These are phyloP conservation scores for Mycena rebaudengoi DNA, from an alignment of 768 basidiomycete genomes.

Conservation along the genomic window DNA sequence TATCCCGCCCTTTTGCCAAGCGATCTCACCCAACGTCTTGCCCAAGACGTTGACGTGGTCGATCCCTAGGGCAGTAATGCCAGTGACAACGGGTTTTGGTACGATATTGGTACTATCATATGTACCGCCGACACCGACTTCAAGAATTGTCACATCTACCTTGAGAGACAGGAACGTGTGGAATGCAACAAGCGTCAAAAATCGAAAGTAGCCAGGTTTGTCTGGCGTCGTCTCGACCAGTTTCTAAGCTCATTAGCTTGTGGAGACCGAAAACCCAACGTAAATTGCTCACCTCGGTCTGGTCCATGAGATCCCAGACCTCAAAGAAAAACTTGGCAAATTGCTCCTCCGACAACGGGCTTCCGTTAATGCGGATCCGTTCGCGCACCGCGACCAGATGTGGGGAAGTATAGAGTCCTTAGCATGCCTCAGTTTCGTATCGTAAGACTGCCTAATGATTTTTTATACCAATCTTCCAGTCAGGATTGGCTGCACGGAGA, in stretches of 20 bases:
- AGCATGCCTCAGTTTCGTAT: neutral
- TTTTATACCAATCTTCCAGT: constrained; percentile 83
- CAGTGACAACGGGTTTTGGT: constrained; percentile 88
- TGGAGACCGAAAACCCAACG: neutral
- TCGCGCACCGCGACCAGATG: constrained; percentile 96
- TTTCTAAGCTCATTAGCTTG: constrained; percentile 44
- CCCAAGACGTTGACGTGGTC: constrained; percentile 92
- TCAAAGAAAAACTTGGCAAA: constrained; percentile 96
- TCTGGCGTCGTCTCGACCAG: constrained; percentile 58
- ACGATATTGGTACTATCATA: constrained; percentile 98
- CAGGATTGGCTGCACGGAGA: constrained; percentile 74
- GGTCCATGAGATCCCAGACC: constrained; percentile 87
- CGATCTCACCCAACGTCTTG: constrained; percentile 88
- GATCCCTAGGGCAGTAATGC: constrained; percentile 89
- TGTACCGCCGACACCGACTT: constrained; percentile 95
- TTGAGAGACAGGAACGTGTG: constrained; percentile 86
- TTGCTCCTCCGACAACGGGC: constrained; percentile 84
- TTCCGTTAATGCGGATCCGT: constrained; percentile 92
- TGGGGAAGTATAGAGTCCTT: constrained; percentile 96
- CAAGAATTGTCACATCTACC: constrained; percentile 91
- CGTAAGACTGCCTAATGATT: neutral
- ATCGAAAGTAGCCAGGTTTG: constrained; percentile 95
- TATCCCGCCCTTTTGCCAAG: constrained; percentile 96
- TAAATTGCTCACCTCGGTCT: constrained; percentile 60
- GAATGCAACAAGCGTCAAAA: constrained; percentile 90